Base-by-base conservation (phyloP, 441 rosid genomes). In the Gossypium trilobum region DNA sequence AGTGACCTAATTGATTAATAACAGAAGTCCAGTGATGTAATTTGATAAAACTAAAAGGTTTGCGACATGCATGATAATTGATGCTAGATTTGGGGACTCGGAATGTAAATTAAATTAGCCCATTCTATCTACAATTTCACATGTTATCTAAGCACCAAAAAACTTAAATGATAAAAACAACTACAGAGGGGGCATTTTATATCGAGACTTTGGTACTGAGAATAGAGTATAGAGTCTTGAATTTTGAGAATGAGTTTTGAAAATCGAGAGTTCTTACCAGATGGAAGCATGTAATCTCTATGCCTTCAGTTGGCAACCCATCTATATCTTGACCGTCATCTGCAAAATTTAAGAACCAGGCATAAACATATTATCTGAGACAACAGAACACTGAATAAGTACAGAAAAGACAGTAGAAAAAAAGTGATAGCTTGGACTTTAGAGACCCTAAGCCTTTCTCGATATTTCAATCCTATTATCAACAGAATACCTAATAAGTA, bases 201-300 rank as follows among this genome's bases (percentile, higher is more conserved):
- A 51, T 51, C 3, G 5, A 51, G 56, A 51, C 7, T 51, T 51
- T 51, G 9, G 22, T 51, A 16, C 20, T 1, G 20, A 51, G 22
- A 51, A 51, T 51, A 4, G 56, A 51, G 56, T 7, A 51, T 51
- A 51, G 16, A 51, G 56, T 16, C 56, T 51, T 51, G 56, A 19
- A 51, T 51, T 51, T 51, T 51, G 56, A 8, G 17, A 0, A 5
- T 51, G 56, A 16, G 56, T 31, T 5, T 31, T 31, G 36, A 27
- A 67, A 27, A 68, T 14, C 9, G 9, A 29, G 60, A 39, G 27
- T 68, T 31, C 70, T 68, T 82, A 89, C 94, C 84, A 79, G 75
- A 78, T 86, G 86, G 74, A 89, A 89, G 85, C 84, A 83, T 69
- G 91, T 79, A 74, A 89, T 85, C 81, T 87, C 94, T 33, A 89